Base-by-base conservation (phyloP, 345 rosid species). In the Camelina hispida region DNA sequence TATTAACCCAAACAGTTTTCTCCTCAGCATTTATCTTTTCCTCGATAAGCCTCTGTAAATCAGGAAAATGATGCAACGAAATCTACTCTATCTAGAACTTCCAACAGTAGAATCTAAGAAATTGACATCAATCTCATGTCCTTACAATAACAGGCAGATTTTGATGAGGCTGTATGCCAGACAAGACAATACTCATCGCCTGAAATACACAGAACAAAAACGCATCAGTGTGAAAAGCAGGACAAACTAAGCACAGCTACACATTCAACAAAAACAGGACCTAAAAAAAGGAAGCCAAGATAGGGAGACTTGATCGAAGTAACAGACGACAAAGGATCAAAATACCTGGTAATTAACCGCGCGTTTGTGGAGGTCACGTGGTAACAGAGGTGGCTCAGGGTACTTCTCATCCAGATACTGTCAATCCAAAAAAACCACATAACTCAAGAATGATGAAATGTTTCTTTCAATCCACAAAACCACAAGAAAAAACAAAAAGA, bases 351-450 rank as follows among this genome's bases (percentile, higher is more conserved):
- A 84, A 76, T 86, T 88, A 42, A 93, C 62, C 48, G 91, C 96
- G 44, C 78, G 85, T 51, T 83, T 89, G 42, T 56, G 79, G 74
- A 86, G 80, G 83, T 88, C 89, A 63, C 66, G 67, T 40, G 96
- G 97, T 76, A 93, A 79, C 9, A 93, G 22, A 14, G 94, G 87
- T 62, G 73, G 81, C 52, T 91, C 84, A 53, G 96, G 97, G 77
- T 85, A 91, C 77, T 88, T 89, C 78, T 88, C 96, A 73, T 93
- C 98, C 66, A 93, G 68, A 81, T 91, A 91, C 97, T 93, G 74
- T 34, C 23, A 32, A 43, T 6, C 12, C 57, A 42, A 4, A 40
- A 10, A 42, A 13, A 28, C 7, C 9, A 72, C 37, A 38, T 6
- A 17, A 18, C 1, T 0, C 0, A 62, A 60, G 23, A 55, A 48